phyloP scores from a whole-genome alignment of 2,329 filamentous ascomycete species.

The Aspergillus sp. region DNA sequence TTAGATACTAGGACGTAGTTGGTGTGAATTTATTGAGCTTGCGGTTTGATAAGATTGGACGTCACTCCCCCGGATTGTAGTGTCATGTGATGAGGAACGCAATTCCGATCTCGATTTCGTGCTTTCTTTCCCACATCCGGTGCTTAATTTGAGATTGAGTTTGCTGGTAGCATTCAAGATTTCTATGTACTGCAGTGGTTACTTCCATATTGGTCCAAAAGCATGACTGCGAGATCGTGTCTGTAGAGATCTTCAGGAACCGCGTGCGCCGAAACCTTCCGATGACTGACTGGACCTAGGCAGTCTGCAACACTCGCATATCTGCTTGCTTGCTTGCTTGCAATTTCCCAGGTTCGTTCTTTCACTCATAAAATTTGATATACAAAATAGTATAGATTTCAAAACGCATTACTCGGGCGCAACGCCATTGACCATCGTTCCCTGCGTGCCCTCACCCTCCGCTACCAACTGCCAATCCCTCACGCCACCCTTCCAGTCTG shows the following conservation, averaged over 20 bases:
- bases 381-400: background rate
- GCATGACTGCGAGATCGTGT: background rate
- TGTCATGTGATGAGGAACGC: conserved; percentile 16
- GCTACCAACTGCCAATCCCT: conserved; percentile 67
- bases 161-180: background rate
- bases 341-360: background rate
- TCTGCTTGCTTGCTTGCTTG: background rate
- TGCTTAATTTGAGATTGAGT: background rate
- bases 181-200: background rate
- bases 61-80: conserved; percentile 12
- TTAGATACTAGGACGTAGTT: too few relatives aligned
- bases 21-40: background rate
- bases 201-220: background rate
- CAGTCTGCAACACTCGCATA: background rate
- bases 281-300: background rate
- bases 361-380: background rate
- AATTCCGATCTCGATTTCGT: background rate
- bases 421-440: conserved; percentile 34
- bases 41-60: conserved; percentile 3
- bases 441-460: conserved; percentile 29
- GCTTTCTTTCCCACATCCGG: background rate
- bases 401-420: background rate
- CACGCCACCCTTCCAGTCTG: conserved; percentile 93
- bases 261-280: background rate
- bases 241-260: background rate